Evolutionary conservation across 2,329 filamentous ascomycete genomes (phyloP).

Genomic region (Scolecobasidium constrictum): DNA sequence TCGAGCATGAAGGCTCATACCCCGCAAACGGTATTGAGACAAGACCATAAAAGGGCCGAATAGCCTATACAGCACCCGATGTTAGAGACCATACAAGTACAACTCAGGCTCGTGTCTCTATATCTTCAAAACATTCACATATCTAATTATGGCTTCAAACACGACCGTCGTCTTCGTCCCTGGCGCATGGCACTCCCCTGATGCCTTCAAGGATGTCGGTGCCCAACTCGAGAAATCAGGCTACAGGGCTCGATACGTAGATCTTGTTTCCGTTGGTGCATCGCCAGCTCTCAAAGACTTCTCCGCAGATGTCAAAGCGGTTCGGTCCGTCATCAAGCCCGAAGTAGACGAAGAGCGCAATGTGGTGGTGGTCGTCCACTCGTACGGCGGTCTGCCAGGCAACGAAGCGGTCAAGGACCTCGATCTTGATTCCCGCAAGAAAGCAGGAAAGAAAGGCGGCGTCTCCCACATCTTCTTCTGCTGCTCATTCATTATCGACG

Average conservation of each 20-base stretch:
- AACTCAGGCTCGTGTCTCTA: too few species aligned
- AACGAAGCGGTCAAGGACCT: conserved; percentile 20
- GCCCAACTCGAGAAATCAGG: not conserved
- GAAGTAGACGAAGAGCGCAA: conserved; percentile 20
- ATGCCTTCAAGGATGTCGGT: not conserved
- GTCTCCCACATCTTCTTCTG: conserved; percentile 18
- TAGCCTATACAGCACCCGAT: too few species aligned
- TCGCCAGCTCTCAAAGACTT: not conserved
- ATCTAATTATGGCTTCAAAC: conserved; percentile 4
- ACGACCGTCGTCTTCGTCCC: conserved; percentile 7
- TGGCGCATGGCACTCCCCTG: conserved; percentile 1
- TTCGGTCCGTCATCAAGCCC: not conserved
- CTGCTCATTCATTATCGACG: not conserved
- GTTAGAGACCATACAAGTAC: too few species aligned
- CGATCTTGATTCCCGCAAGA: conserved; percentile 16
- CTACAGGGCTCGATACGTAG: not conserved
- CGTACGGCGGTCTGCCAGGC: conserved; percentile 23
- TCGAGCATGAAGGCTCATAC: too few species aligned
- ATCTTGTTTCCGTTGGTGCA: not conserved
- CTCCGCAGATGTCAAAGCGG: conserved; percentile 3
- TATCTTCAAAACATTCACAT: too few species aligned
- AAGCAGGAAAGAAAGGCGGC: conserved; percentile 21
- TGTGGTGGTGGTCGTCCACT: conserved; percentile 24
- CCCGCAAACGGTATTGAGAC: too few species aligned
- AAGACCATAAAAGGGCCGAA: too few species aligned